phyloP scores from a whole-genome alignment of 148 eudicot genomes.

The Spergularia bocconei region DNA sequence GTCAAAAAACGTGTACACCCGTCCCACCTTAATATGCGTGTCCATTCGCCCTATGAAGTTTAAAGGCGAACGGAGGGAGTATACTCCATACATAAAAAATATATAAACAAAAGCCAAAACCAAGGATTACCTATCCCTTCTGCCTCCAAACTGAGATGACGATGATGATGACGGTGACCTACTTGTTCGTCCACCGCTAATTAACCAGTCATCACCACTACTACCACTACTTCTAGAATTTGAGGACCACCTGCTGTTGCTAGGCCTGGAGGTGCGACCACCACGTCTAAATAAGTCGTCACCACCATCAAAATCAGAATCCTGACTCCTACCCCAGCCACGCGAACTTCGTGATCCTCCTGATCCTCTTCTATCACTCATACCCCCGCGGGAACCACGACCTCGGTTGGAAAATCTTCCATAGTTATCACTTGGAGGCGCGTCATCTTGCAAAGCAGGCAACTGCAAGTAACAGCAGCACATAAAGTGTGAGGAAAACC shows the following conservation, averaged over 20 bases:
- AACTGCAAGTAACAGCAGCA: constrained; percentile 47
- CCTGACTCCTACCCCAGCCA: constrained; percentile 47
- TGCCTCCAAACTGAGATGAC: constrained; percentile 34
- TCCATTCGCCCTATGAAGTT: too few species aligned
- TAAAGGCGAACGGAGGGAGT: too few species aligned
- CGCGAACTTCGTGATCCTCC: constrained; percentile 51
- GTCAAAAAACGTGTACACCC: too few species aligned
- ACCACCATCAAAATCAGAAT: constrained; percentile 31
- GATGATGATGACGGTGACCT: constrained; percentile 43
- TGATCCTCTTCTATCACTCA: constrained; percentile 30
- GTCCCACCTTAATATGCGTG: too few species aligned
- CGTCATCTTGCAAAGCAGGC: constrained; percentile 96
- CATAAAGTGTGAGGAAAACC: constrained; percentile 6
- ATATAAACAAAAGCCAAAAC: constrained; percentile 11
- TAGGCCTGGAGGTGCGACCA: constrained; percentile 44
- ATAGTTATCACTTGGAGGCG: constrained; percentile 71
- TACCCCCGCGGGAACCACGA: constrained; percentile 51
- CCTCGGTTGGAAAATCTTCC: constrained; percentile 75
- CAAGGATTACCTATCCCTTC: constrained; percentile 58
- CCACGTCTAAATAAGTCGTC: constrained; percentile 39
- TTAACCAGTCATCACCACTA: constrained; percentile 68
- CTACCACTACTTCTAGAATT: constrained; percentile 47
- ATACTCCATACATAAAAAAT: too few species aligned
- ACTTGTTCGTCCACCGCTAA: constrained; percentile 47
- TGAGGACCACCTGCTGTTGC: constrained; percentile 44